Conservation (phyloP, 345 rosid species). For the Camelina neglecta region DNA sequence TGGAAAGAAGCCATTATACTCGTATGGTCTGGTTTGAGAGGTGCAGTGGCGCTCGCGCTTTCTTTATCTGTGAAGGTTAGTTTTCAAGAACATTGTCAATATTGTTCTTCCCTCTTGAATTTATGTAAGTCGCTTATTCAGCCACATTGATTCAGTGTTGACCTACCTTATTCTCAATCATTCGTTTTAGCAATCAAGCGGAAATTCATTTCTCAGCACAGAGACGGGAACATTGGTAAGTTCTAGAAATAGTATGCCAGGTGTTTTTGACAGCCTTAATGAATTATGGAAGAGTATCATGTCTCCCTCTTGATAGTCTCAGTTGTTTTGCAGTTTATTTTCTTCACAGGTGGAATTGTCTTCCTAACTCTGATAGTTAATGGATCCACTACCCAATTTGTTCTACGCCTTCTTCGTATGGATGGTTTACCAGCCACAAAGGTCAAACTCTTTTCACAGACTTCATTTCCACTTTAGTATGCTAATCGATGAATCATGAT, state of each 20-base stretch:
- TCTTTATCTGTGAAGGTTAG: slow-evolving; percentile 90
- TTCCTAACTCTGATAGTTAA: slow-evolving; percentile 85
- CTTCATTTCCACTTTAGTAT: slow-evolving; percentile 16
- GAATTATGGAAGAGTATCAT: slow-evolving; percentile 17
- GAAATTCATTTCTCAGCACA: slow-evolving; percentile 51
- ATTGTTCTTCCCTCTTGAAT: slow-evolving; percentile 8
- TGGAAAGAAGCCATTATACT: slow-evolving; percentile 90
- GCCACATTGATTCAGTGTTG: slow-evolving; percentile 16
- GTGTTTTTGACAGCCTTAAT: slow-evolving; percentile 16
- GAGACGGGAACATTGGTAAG: slow-evolving; percentile 86
- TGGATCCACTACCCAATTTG: slow-evolving; percentile 90
- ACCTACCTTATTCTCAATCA: slow-evolving; percentile 8
- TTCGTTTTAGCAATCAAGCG: slow-evolving; percentile 67
- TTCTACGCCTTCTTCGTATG: slow-evolving; percentile 75
- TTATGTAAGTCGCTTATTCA: not conserved
- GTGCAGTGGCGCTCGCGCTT: slow-evolving; percentile 93
- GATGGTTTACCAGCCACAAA: slow-evolving; percentile 76
- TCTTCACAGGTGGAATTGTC: slow-evolving; percentile 97
- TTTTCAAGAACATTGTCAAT: slow-evolving; percentile 32
- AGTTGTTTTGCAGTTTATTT: slow-evolving; percentile 67
- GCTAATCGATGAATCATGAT: not conserved
- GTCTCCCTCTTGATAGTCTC: slow-evolving; percentile 17
- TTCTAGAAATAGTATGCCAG: slow-evolving; percentile 20
- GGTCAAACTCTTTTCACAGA: slow-evolving; percentile 49
- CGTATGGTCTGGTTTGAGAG: slow-evolving; percentile 92